Conservation (phyloP, 2,329 filamentous ascomycete genomes). For the Colletotrichum caudatum region DNA sequence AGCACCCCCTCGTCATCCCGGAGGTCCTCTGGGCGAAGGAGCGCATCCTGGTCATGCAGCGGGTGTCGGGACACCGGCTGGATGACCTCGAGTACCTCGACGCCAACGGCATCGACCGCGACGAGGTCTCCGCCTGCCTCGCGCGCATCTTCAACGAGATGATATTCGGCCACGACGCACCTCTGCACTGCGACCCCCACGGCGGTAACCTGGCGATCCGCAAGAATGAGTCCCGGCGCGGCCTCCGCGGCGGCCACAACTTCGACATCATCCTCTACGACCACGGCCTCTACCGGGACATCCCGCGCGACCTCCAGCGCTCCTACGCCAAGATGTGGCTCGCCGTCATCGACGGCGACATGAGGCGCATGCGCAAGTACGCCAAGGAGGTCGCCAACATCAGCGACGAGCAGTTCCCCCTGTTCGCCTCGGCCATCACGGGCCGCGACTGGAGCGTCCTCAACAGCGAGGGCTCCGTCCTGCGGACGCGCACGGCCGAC, state of each 20-base stretch:
- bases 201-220: slow-evolving; percentile 96
- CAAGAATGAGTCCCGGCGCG: slow-evolving; percentile 72
- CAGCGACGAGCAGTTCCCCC: slow-evolving; percentile 88
- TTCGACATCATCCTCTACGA: slow-evolving; percentile 98
- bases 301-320: slow-evolving; percentile 80
- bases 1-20: slow-evolving; percentile 88
- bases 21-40: slow-evolving; percentile 90
- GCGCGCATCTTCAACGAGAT: slow-evolving; percentile 98
- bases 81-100: slow-evolving; percentile 93
- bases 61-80: slow-evolving; percentile 84
- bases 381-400: slow-evolving; percentile 91
- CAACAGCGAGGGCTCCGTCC: slow-evolving; percentile 55
- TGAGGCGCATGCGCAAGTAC: slow-evolving; percentile 87
- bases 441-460: slow-evolving; percentile 89
- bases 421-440: slow-evolving; percentile 97
- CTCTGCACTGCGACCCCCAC: slow-evolving; percentile 96
- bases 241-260: slow-evolving; percentile 70
- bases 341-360: slow-evolving; percentile 90
- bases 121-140: slow-evolving; percentile 92
- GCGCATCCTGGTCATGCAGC: slow-evolving; percentile 95
- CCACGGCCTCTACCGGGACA: slow-evolving; percentile 95
- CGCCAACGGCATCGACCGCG: slow-evolving; percentile 86
- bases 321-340: slow-evolving; percentile 98
- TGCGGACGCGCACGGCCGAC: slow-evolving; percentile 71
- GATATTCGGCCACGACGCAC: slow-evolving; percentile 92